These are phyloP conservation scores for Luzula sylvatica DNA, from an alignment of 176 grass and related monocot species.

Conservation along the genomic window DNA sequence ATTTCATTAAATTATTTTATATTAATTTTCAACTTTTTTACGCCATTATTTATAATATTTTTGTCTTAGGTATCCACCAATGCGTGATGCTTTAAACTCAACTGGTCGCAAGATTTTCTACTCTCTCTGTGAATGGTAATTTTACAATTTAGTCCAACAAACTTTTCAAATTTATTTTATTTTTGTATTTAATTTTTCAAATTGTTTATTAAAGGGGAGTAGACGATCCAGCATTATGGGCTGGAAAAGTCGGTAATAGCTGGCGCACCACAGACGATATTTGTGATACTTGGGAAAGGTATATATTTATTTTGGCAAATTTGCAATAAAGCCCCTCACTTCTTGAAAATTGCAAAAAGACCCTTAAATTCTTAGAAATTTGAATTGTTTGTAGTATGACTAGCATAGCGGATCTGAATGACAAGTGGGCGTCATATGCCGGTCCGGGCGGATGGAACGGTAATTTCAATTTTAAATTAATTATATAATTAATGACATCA, in stretches of 20 bases:
- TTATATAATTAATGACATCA: not conserved
- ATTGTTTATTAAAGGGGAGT: constrained; percentile 54
- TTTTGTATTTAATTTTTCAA: constrained; percentile 22
- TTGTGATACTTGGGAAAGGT: constrained; percentile 87
- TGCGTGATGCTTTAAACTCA: constrained; percentile 93
- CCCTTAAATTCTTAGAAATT: constrained; percentile 30
- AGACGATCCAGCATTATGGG: constrained; percentile 94
- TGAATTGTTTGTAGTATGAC: constrained; percentile 67
- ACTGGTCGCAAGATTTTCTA: constrained; percentile 75
- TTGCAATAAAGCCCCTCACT: constrained; percentile 26
- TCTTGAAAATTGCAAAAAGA: constrained; percentile 22
- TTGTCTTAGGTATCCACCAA: constrained; percentile 78
- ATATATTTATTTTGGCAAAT: not conserved
- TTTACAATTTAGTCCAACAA: constrained; percentile 1
- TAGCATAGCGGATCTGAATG: constrained; percentile 78
- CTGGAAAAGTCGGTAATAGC: constrained; percentile 83
- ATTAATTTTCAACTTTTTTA: not conserved
- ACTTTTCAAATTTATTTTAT: constrained; percentile 7
- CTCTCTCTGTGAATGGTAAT: constrained; percentile 93
- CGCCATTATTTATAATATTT: constrained; percentile 9
- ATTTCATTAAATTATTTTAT: not conserved
- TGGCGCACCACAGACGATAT: constrained; percentile 96
- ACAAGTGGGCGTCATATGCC: constrained; percentile 97
- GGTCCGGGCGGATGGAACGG: constrained; percentile 98
- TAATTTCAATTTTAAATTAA: constrained; percentile 26